Evolutionary conservation across 163 green algal genomes (phyloP).

Genomic region (Volvox carteri): DNA sequence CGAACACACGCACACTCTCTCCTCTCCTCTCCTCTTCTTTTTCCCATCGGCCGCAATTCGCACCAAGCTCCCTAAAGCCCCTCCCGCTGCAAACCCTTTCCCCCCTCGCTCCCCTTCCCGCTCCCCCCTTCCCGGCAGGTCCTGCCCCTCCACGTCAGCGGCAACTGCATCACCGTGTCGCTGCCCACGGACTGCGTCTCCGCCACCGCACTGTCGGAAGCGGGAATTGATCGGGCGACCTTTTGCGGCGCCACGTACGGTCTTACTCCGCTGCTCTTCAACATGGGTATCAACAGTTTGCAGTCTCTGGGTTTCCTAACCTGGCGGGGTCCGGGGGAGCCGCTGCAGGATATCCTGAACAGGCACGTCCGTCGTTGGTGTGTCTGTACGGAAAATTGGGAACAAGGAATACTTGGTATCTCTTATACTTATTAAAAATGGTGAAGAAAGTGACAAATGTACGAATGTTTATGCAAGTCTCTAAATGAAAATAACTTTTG

Average conservation of each 20-base stretch:
- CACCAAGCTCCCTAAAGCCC: not conserved
- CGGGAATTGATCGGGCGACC: not conserved
- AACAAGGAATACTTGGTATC: too few species aligned
- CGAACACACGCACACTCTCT: not conserved
- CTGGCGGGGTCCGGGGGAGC: not conserved
- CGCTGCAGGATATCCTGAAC: slow-evolving; percentile 57
- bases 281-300: slow-evolving; percentile 61
- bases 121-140: slow-evolving; percentile 6
- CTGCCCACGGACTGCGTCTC: slow-evolving; percentile 23
- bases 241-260: slow-evolving; percentile 32
- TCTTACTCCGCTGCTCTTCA: slow-evolving; percentile 45
- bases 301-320: slow-evolving; percentile 60
- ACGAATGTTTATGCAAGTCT: too few species aligned
- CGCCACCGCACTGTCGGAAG: not conserved
- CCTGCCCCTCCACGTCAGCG: slow-evolving; percentile 42
- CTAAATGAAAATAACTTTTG: not conserved
- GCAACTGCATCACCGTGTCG: slow-evolving; percentile 44
- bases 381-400: too few species aligned
- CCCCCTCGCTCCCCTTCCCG: too few species aligned
- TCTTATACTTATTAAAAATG: too few species aligned
- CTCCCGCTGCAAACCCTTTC: not conserved
- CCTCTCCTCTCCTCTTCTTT: not conserved
- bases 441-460: not conserved
- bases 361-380: slow-evolving; percentile 4
- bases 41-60: too few species aligned